Base-by-base conservation (phyloP, 1,139 yeast genomes). In the Taphrina betulina region DNA sequence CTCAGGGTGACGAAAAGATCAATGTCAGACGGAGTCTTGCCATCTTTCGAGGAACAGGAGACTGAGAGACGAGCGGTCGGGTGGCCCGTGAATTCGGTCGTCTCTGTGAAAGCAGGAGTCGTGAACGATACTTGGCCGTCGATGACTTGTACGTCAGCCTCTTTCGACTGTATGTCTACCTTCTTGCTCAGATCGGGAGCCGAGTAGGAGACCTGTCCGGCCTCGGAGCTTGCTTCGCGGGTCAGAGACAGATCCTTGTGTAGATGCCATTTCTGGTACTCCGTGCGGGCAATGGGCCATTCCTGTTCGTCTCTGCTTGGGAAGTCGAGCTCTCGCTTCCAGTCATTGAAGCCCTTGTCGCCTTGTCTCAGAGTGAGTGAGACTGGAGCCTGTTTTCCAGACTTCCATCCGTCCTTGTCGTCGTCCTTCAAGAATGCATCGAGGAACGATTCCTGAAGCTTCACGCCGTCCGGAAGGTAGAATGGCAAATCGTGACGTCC, bases 401-500 rank as follows among this genome's bases (percentile, higher is more conserved):
- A 8, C 23, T 36, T 36, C 41, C 41, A 36, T 12, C 41, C 41
- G 1, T 7, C 8, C 20, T 7, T 7, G 14, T 36, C 41, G 12
- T 36, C 41, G 24, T 36, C 41, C 23, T 36, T 36, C 8, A 36
- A 26, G 23, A 36, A 36, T 8, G 41, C 41, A 14, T 36, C 41
- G 12, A 36, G 41, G 23, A 36, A 36, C 2, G 41, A 36, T 17
- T 36, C 20, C 22, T 36, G 41, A 23, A 36, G 14, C 14, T 16
- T n/a, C 23, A 36, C 41, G 7, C 41, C 41, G 22, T 19, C 24
- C 5, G 41, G 41, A 12, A 36, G 41, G 22, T 36, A 36, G 41
- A 36, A 36, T 8, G 41, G 41, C 22, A 36, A n/a, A 19, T 36
- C 41, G 22, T 36, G 41, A 8, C 41, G 17, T 12, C 41, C 41